These are phyloP conservation scores for Vitellaria paradoxa DNA, from an alignment of 179 eudicot species.

Conservation along the genomic window DNA sequence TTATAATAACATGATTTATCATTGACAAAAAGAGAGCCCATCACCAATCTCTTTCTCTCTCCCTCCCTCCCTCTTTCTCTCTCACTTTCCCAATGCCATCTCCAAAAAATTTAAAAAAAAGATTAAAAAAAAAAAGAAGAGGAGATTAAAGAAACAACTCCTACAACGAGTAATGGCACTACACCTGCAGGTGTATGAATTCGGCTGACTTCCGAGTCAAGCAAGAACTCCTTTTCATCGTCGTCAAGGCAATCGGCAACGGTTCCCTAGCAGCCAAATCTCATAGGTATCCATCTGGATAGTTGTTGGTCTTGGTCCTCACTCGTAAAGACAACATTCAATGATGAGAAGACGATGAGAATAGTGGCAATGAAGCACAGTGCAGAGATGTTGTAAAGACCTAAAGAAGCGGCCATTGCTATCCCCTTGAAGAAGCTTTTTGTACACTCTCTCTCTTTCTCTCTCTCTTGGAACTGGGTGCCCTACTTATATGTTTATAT, in stretches of 20 bases:
- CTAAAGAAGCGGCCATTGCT: constrained; percentile 31
- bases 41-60: not conserved
- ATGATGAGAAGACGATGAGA: constrained; percentile 12
- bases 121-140: not conserved
- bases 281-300: constrained; percentile 30
- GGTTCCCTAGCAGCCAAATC: constrained; percentile 47
- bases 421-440: not conserved
- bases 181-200: constrained; percentile 80
- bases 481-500: too few relatives aligned
- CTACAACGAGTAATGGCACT: constrained; percentile 60
- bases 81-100: not conserved
- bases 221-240: constrained; percentile 48
- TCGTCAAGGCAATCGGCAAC: constrained; percentile 54
- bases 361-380: constrained; percentile 23
- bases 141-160: constrained; percentile 21
- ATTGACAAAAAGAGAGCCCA: not conserved
- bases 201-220: constrained; percentile 56
- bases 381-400: constrained; percentile 21
- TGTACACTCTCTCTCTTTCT: too few relatives aligned
- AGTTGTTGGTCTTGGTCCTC: constrained; percentile 16
- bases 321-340: constrained; percentile 16
- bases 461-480: too few relatives aligned
- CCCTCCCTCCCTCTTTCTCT: too few relatives aligned
- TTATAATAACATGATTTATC: not conserved
- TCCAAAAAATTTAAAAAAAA: not conserved